phyloP scores from a whole-genome alignment of 2,329 filamentous ascomycete genomes.

The Alternaria ventricosa region DNA sequence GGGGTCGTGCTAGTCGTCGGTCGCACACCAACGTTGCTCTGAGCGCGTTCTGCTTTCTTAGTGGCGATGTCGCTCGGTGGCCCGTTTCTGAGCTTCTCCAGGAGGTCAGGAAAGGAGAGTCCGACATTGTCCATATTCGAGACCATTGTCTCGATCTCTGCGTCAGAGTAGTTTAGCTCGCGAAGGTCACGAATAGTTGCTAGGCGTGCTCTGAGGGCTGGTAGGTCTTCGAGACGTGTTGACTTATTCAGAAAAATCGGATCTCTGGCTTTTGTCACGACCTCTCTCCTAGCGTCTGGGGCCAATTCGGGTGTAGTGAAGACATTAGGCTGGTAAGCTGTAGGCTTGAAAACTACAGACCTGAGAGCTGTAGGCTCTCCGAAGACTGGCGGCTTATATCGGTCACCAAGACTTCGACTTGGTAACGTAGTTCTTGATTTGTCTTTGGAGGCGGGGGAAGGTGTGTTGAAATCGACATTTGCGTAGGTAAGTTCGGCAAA shows the following conservation, averaged over 20 bases:
- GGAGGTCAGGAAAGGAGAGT: neutral
- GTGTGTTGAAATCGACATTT: neutral
- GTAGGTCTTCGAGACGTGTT: neutral
- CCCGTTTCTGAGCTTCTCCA: neutral
- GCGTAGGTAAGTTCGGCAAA: neutral
- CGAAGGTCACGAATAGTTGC: neutral
- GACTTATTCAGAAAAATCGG: too few species aligned
- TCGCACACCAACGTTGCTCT: neutral
- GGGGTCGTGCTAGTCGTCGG: neutral
- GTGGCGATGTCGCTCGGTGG: neutral
- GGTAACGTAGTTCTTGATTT: neutral
- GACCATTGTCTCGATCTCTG: neutral
- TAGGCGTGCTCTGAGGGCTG: neutral
- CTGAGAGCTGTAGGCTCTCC: neutral
- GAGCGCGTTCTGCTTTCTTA: neutral
- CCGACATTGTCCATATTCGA: neutral
- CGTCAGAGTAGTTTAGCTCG: neutral
- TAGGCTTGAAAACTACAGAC: neutral
- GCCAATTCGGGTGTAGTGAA: neutral
- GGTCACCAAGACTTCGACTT: neutral
- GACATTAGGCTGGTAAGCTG: neutral
- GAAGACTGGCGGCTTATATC: neutral
- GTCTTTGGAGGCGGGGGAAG: neutral
- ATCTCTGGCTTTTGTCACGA: too few species aligned
- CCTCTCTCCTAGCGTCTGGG: neutral